Evolutionary conservation across 768 basidiomycete genomes (phyloP).

Genomic region (Pisolithus albus): DNA sequence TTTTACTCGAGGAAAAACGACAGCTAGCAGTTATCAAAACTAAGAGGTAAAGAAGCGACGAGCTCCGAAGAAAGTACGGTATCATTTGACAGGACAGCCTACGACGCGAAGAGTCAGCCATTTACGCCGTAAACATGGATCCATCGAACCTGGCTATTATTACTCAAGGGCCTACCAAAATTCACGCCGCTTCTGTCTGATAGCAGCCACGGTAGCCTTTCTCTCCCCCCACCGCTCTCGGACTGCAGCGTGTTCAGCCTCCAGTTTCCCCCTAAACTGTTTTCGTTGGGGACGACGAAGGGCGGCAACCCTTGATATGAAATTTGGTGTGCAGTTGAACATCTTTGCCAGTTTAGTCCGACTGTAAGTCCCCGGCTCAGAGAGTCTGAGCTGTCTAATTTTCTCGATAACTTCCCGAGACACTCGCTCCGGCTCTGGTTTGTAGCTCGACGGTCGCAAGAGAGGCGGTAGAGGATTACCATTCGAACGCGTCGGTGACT

Average conservation of each 20-base stretch:
- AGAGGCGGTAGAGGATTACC: constrained; percentile 38
- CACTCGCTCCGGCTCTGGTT: constrained; percentile 32
- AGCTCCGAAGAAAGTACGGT: not conserved
- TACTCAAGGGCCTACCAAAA: constrained; percentile 48
- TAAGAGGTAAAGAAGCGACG: not conserved
- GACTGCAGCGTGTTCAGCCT: constrained; percentile 39
- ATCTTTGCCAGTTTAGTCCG: constrained; percentile 62
- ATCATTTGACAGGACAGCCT: not conserved
- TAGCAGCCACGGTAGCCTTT: constrained; percentile 54
- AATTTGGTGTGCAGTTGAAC: constrained; percentile 66
- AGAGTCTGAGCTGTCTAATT: constrained; percentile 51
- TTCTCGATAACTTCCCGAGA: constrained; percentile 48
- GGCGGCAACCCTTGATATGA: constrained; percentile 60
- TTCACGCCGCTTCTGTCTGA: constrained; percentile 58
- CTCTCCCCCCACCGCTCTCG: constrained; percentile 67
- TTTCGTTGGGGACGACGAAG: constrained; percentile 46
- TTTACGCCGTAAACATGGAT: not conserved
- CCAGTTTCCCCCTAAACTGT: constrained; percentile 35
- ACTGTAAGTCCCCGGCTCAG: constrained; percentile 54
- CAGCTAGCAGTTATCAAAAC: not conserved
- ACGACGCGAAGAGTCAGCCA: not conserved
- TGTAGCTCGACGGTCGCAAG: constrained; percentile 36
- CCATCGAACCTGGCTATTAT: not conserved
- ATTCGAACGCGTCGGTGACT: constrained; percentile 25
- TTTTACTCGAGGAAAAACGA: not conserved